Percentiles rank a stretch among this genome's conserved stretches.
Conservation (phyloP, 441 rosid genomes). For the Euphorbia schlechtendalii region DNA sequence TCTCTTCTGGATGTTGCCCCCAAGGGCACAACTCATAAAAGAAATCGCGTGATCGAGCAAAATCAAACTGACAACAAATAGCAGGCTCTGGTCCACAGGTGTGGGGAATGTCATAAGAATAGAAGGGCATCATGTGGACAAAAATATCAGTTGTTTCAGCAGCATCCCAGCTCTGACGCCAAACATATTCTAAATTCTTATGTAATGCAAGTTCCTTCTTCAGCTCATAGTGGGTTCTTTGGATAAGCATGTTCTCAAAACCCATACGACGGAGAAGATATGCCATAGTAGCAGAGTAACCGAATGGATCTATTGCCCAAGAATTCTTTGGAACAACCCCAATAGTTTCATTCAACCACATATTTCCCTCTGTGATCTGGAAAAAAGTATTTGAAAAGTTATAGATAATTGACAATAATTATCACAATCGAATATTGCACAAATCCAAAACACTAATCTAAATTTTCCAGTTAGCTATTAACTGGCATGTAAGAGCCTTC, state of each 20-base stretch:
- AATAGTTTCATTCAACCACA: constrained; percentile 89
- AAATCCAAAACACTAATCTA: background rate
- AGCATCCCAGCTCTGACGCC: constrained; percentile 98
- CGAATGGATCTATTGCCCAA: constrained; percentile 99
- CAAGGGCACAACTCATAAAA: constrained; percentile 78
- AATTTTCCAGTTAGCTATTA: background rate
- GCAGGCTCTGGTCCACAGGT: constrained; percentile 99
- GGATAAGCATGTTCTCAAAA: constrained; percentile 96
- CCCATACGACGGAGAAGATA: constrained; percentile 98
- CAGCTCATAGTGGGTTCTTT: constrained; percentile 95
- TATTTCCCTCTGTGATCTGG: constrained; percentile 89
- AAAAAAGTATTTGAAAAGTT: too few species aligned
- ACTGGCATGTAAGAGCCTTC: background rate
- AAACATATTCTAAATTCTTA: constrained; percentile 81
- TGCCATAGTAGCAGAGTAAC: constrained; percentile 97
- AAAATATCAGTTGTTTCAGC: constrained; percentile 90
- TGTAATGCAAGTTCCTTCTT: constrained; percentile 90
- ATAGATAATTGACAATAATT: too few species aligned
- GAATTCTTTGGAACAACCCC: constrained; percentile 90
- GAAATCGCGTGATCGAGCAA: constrained; percentile 61
- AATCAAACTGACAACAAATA: constrained; percentile 94
- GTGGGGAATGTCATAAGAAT: constrained; percentile 93
- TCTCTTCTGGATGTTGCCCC: constrained; percentile 71
- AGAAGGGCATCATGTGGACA: constrained; percentile 98
- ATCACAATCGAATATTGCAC: background rate